These are phyloP conservation scores for Alternaria arborescens DNA, from an alignment of 2,329 filamentous ascomycete genomes.

Conservation along the genomic window DNA sequence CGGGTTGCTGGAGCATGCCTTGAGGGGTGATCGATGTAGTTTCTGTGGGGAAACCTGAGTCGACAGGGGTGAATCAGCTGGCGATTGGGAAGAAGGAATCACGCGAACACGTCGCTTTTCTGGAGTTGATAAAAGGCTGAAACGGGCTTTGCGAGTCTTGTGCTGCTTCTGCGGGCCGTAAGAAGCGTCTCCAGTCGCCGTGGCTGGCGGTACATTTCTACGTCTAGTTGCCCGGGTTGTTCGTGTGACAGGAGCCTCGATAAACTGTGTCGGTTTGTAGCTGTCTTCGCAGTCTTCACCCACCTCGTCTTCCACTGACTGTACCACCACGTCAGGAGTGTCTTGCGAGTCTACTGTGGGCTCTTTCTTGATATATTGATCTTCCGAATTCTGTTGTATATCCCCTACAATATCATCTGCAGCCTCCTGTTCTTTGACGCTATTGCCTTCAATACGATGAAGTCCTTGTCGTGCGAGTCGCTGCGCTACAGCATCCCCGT, in stretches of 20 bases:
- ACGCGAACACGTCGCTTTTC: slow-evolving; percentile 42
- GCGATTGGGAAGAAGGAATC: slow-evolving; percentile 50
- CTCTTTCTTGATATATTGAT: neutral
- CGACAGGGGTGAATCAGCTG: slow-evolving; percentile 40
- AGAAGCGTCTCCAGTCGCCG: neutral
- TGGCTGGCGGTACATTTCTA: neutral
- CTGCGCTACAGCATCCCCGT: slow-evolving; percentile 25
- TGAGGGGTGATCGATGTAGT: slow-evolving; percentile 23
- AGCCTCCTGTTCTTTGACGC: neutral
- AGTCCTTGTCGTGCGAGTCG: slow-evolving; percentile 31
- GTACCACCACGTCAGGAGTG: neutral
- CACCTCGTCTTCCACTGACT: slow-evolving; percentile 17
- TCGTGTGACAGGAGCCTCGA: slow-evolving; percentile 30
- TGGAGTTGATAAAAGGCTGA: slow-evolving; percentile 44
- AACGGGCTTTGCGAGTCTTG: slow-evolving; percentile 28
- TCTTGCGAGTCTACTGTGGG: neutral
- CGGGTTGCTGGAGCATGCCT: slow-evolving; percentile 23
- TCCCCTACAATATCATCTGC: neutral
- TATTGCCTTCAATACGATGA: slow-evolving; percentile 8
- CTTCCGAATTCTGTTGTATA: neutral
- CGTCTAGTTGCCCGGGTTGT: slow-evolving; percentile 19
- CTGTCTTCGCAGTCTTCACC: slow-evolving; percentile 28
- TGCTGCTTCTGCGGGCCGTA: neutral
- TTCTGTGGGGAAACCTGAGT: slow-evolving; percentile 38
- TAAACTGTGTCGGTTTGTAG: slow-evolving; percentile 42